Base-by-base conservation (phyloP, 75 land plant genomes). In the Cunninghamia lanceolata region DNA sequence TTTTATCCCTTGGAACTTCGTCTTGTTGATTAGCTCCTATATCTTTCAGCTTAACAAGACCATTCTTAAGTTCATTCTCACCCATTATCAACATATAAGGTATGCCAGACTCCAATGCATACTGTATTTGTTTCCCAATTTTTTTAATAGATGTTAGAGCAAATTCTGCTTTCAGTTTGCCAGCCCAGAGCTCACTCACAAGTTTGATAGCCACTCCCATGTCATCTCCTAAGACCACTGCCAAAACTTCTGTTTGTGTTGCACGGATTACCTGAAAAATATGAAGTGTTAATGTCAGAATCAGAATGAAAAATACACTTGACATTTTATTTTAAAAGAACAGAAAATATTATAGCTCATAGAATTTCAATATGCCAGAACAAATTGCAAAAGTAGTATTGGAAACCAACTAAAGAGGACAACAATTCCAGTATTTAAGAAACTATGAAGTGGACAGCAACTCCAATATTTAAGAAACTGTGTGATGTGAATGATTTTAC, bases 31-130 rank as follows among this genome's bases (percentile, higher is more conserved):
- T 86, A 10, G 79, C 63, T 77, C 86, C 83, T 11, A 91, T 77
- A 35, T 94, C 88, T 88, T 90, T 95, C 74, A 96, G 66, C 38
- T 88, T 89, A 40, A 91, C 91, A 36, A 89, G 75, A 36, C 98
- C 95, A 52, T 91, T 86, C 19, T 84, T 82, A 71, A 88, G 75
- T 81, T 96, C 98, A 11, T 88, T 88, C 50, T 94, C 91, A n/a
- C 98, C 96, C 59, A 92, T 86, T 52, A 95, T 74, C n/a, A 96
- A 88, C 90, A 94, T 86, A 85, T 85, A 96, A 3, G 98, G 98
- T 56, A 94, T 95, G 19, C 85, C 86, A 2, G 87, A 83, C 2
- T 87, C 85, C 45, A 46, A 84, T 2, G 93, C 95, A 56, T 88
- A 89, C 9, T 90, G 88, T 32, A 93, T 66, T 74, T 90, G 93